phyloP scores from a whole-genome alignment of 2,329 filamentous ascomycete species.

The Nemania sp. region DNA sequence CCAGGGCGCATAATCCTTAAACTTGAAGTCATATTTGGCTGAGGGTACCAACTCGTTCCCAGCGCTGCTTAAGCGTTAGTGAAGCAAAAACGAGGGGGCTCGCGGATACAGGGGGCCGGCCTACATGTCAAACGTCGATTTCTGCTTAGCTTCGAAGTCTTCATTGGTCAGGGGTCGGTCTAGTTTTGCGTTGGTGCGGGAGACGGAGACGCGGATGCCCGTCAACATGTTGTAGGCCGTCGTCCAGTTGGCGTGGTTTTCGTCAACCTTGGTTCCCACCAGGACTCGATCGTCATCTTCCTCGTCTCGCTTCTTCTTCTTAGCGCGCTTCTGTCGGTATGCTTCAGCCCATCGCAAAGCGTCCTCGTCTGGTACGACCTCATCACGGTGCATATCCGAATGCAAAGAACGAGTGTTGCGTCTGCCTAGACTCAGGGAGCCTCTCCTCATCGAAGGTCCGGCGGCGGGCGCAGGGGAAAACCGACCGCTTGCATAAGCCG shows the following conservation, averaged over 20 bases:
- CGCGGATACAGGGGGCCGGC: slow-evolving; percentile 40
- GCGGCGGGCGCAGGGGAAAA: slow-evolving; percentile 71
- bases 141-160: slow-evolving; percentile 93
- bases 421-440: slow-evolving; percentile 81
- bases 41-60: slow-evolving; percentile 97
- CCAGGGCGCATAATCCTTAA: slow-evolving; percentile 99
- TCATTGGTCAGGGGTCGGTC: slow-evolving; percentile 86
- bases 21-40: slow-evolving; percentile 99
- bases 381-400: slow-evolving; percentile 82
- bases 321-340: slow-evolving; percentile 88
- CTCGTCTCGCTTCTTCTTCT: slow-evolving; percentile 82
- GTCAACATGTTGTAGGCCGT: slow-evolving; percentile 99
- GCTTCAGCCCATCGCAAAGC: slow-evolving; percentile 90
- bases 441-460: slow-evolving; percentile 67
- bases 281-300: slow-evolving; percentile 94
- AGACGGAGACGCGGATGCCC: slow-evolving; percentile 95
- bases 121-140: slow-evolving; percentile 98
- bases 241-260: slow-evolving; percentile 95
- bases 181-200: slow-evolving; percentile 93
- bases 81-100: slow-evolving; percentile 5
- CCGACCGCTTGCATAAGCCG: slow-evolving; percentile 71
- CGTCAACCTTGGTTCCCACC: slow-evolving; percentile 96
- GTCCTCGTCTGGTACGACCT: slow-evolving; percentile 85
- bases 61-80: slow-evolving; percentile 62
- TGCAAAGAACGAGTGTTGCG: slow-evolving; percentile 83